Evolutionary conservation across 2,329 filamentous ascomycete genomes (phyloP).

Genomic region (Penicillium sp.): DNA sequence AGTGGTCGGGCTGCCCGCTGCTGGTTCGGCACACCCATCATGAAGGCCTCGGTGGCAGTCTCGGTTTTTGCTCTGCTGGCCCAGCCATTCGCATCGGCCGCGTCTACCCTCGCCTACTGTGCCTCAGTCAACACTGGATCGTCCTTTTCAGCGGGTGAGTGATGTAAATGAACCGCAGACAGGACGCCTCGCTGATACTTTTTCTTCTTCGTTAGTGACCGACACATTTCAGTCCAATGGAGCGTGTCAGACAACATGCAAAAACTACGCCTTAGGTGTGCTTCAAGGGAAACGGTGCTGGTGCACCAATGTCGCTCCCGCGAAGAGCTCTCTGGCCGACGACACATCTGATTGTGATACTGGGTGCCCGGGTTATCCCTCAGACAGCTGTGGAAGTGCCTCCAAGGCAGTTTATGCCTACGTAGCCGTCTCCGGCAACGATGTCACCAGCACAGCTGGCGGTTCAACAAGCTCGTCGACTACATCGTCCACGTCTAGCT

Average conservation of each 20-base stretch:
- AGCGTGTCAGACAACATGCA: slow-evolving; percentile 42
- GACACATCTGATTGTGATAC: slow-evolving; percentile 37
- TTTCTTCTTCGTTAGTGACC: slow-evolving; percentile 29
- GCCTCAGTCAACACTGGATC: slow-evolving; percentile 49
- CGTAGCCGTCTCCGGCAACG: slow-evolving; percentile 37
- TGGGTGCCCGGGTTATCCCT: slow-evolving; percentile 49
- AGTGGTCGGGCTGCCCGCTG: not conserved
- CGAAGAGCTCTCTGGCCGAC: slow-evolving; percentile 31
- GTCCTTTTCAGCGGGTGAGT: slow-evolving; percentile 39
- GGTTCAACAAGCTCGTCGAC: slow-evolving; percentile 16
- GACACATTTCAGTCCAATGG: slow-evolving; percentile 50
- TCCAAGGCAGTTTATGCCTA: slow-evolving; percentile 46
- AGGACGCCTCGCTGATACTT: slow-evolving; percentile 9
- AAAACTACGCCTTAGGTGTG: slow-evolving; percentile 48
- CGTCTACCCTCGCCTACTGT: slow-evolving; percentile 41
- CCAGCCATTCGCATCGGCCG: slow-evolving; percentile 21
- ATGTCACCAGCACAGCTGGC: slow-evolving; percentile 35
- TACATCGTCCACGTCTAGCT: slow-evolving; percentile 26
- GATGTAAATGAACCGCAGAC: not conserved
- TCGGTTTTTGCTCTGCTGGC: slow-evolving; percentile 29
- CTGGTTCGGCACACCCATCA: slow-evolving; percentile 11
- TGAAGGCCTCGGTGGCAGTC: slow-evolving; percentile 24
- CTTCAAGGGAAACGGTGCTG: slow-evolving; percentile 50
- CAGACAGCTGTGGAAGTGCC: slow-evolving; percentile 47
- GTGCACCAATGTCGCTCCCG: slow-evolving; percentile 51